Evolutionary conservation across 2,329 filamentous ascomycete species (phyloP).

Genomic region (Furcasterigmium sp.): DNA sequence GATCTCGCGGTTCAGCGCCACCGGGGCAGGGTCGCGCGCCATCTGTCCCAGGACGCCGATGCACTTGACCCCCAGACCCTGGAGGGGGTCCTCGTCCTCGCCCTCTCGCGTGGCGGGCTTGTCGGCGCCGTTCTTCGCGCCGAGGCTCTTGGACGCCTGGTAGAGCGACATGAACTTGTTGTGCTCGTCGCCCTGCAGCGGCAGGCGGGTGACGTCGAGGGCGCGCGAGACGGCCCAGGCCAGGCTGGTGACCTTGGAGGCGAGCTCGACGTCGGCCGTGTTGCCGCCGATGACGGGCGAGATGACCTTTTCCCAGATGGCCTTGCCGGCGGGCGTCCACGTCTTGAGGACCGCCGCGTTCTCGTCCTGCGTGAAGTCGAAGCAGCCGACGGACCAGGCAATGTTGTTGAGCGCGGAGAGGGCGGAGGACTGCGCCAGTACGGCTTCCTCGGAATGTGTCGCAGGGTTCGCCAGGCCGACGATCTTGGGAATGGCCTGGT

Average conservation of each 20-base stretch:
- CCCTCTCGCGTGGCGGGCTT: slow-evolving; percentile 12
- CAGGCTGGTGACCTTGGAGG: slow-evolving; percentile 58
- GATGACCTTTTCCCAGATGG: slow-evolving; percentile 54
- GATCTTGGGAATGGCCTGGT: slow-evolving; percentile 41
- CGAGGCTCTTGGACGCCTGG: slow-evolving; percentile 45
- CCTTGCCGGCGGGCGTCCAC: slow-evolving; percentile 49
- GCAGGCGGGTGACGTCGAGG: slow-evolving; percentile 39
- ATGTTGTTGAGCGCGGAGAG: slow-evolving; percentile 62
- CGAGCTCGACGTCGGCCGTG: slow-evolving; percentile 56
- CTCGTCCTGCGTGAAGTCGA: slow-evolving; percentile 51
- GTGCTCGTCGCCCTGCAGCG: slow-evolving; percentile 48
- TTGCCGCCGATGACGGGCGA: slow-evolving; percentile 53
- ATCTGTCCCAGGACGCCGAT: slow-evolving; percentile 62
- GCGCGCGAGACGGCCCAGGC: slow-evolving; percentile 60
- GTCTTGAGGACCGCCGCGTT: slow-evolving; percentile 45
- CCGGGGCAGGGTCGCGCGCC: slow-evolving; percentile 48
- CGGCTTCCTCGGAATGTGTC: slow-evolving; percentile 32
- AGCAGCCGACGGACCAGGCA: slow-evolving; percentile 58
- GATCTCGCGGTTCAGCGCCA: slow-evolving; percentile 54
- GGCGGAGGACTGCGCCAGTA: slow-evolving; percentile 45
- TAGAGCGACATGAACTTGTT: slow-evolving; percentile 61
- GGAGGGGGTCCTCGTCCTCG: slow-evolving; percentile 49
- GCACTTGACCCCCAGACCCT: slow-evolving; percentile 59
- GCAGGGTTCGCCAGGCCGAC: slow-evolving; percentile 39
- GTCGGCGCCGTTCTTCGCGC: slow-evolving; percentile 7